Percentiles rank a stretch among this genome's conserved stretches.
Evolutionary conservation across 1,139 yeast genomes (phyloP).

Genomic region (Pneumocystis canis): DNA sequence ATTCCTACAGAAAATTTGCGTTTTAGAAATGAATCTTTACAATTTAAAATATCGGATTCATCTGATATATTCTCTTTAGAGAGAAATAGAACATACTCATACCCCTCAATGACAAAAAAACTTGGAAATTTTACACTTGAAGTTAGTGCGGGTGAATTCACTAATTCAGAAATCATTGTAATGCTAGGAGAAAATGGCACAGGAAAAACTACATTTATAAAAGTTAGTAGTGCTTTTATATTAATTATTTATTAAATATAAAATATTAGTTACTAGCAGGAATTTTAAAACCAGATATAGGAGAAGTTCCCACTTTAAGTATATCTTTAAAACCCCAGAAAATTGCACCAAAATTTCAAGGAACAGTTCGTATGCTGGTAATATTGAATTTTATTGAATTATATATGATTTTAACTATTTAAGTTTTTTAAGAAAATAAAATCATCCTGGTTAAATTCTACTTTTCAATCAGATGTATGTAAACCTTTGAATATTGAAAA

Average conservation of each 20-base stretch:
- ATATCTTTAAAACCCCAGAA: constrained; percentile 98
- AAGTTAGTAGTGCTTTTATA: constrained; percentile 19
- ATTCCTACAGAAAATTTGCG: constrained; percentile 93
- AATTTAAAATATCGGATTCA: constrained; percentile 88
- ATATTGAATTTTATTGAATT: neutral
- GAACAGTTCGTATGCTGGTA: constrained; percentile 83
- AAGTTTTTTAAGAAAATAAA: constrained; percentile 82
- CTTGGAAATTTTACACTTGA: constrained; percentile 86
- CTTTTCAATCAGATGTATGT: constrained; percentile 94
- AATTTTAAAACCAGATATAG: constrained; percentile 67
- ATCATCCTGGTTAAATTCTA: constrained; percentile 87
- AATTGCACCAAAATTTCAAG: constrained; percentile 95
- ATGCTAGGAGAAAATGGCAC: constrained; percentile 99
- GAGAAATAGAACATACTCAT: constrained; percentile 59
- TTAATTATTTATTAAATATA: neutral
- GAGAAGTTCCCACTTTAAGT: constrained; percentile 68
- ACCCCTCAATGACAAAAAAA: constrained; percentile 74
- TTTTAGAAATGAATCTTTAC: constrained; percentile 88
- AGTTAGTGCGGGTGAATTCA: constrained; percentile 76
- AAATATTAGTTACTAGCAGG: constrained; percentile 58
- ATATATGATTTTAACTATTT: neutral
- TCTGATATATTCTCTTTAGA: constrained; percentile 64
- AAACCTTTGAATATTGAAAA: constrained; percentile 89
- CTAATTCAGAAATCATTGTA: constrained; percentile 90
- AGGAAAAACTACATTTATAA: constrained; percentile 95